A percentile compares a stretch with the other conserved stretches of the same genome.
Conservation (phyloP, 1,139 yeast species). For the Petasospora rhodanensis region DNA sequence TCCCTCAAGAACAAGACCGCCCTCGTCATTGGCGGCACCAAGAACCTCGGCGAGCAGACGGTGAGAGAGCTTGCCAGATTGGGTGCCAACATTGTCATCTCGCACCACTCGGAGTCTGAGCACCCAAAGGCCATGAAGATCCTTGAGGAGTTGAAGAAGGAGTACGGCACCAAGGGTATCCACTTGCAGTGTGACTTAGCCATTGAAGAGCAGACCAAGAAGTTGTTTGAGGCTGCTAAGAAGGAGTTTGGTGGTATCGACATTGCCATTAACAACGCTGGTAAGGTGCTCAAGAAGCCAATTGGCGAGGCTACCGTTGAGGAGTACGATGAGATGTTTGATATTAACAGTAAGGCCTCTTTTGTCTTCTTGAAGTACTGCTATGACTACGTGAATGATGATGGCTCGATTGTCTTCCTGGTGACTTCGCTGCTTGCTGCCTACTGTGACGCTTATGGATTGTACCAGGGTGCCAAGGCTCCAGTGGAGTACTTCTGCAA, state of each 20-base stretch:
- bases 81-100: conserved; percentile 55
- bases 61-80: conserved; percentile 52
- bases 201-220: conserved; percentile 37
- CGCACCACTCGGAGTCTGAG: conserved; percentile 45
- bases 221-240: conserved; percentile 43
- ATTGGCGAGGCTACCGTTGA: conserved; percentile 43
- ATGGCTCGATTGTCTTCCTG: conserved; percentile 51
- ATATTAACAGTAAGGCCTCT: conserved; percentile 53
- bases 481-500: conserved; percentile 57
- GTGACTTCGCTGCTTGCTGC: conserved; percentile 67
- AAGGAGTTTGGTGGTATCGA: conserved; percentile 45
- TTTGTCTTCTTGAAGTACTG: conserved; percentile 60
- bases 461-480: conserved; percentile 59
- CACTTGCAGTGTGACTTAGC: conserved; percentile 44
- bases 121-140: conserved; percentile 37
- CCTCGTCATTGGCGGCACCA: conserved; percentile 61
- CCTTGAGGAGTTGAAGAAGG: conserved; percentile 34
- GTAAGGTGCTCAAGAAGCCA: conserved; percentile 61
- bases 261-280: conserved; percentile 63
- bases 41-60: conserved; percentile 57
- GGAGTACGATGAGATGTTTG: conserved; percentile 53
- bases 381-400: conserved; percentile 42
- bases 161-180: conserved; percentile 40
- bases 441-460: conserved; percentile 51
- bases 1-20: conserved; percentile 47